Conservation (phyloP, 306 rosid species). For the Fragaria nilgerrensis region DNA sequence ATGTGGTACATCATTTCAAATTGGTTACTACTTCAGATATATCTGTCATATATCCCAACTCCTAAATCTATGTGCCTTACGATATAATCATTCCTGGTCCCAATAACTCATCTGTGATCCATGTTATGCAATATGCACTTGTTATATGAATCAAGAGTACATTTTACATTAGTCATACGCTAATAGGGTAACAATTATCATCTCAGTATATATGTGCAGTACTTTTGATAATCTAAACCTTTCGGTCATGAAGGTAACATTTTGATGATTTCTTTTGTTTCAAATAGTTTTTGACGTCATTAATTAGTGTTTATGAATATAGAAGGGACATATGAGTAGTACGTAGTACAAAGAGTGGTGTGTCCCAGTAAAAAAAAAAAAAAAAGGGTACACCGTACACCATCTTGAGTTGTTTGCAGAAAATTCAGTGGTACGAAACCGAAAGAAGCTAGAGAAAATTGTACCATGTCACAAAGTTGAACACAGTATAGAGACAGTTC, state of each 20-base stretch:
- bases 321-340: neutral
- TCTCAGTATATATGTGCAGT: too few relatives aligned
- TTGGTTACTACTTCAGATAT: constrained; percentile 20
- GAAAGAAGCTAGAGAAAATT: too few relatives aligned
- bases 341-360: neutral
- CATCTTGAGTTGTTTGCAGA: neutral
- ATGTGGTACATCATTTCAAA: constrained; percentile 8
- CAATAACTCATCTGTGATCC: constrained; percentile 24
- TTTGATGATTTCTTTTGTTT: too few relatives aligned
- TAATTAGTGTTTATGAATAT: too few relatives aligned
- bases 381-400: neutral
- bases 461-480: neutral
- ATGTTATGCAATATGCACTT: neutral
- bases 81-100: constrained; percentile 14
- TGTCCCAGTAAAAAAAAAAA: too few relatives aligned
- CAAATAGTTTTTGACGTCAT: neutral
- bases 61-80: constrained; percentile 31
- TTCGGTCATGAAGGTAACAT: too few relatives aligned
- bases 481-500: neutral
- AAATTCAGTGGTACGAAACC: neutral
- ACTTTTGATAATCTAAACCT: too few relatives aligned
- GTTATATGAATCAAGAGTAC: neutral
- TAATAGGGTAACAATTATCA: neutral
- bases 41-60: constrained; percentile 18
- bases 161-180: neutral